Evolutionary conservation across 495 filamentous ascomycete genomes (phyloP), one percentile per base, ranked within the genome.

Genomic region (Articulospora tetracladia): DNA sequence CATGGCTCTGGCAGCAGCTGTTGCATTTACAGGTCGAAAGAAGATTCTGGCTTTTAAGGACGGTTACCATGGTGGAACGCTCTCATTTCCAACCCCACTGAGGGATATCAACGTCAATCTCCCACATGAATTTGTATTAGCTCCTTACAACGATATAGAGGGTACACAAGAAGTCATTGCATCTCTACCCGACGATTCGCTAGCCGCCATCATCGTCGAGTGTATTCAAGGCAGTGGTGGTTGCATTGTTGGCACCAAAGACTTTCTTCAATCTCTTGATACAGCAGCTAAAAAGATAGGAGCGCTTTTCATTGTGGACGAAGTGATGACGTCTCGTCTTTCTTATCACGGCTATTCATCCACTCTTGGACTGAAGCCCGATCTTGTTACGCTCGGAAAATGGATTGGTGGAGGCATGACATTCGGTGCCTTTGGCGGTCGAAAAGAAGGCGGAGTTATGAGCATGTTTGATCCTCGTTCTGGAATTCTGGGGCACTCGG

Each of bases 351-450:
- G 86, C 1, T 47, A 82, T 12, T 77, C 77, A 30, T 63, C 63
- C 12, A 61, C 66, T 28, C 25, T 78, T 26, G 72, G 69, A 0
- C 49, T 88, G 19, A 70, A 59, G 3, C 82, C 86, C 0, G 86
- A 88, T 61, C 49, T 89, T 53, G 81, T 80, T 24, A 83, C 84
- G 1, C 59, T 87, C 32, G 86, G 86, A 0, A 89, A 89, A 64
- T 86, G 79, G 59, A 66, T 88, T 32, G 86, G 83, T 2, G 86
- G 85, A 0, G 86, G 86, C 2, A 74, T 86, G 60, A 72, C 79
- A 2, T 83, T 87, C 66, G 86, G 86, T 1, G 83, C 77, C 0
- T 87, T 89, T 69, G 84, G 86, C 0, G 86, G 85, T 0, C 65
- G 77, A 22, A 66, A 66, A 46, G 75, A 83, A 24, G 30, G n/a